These are phyloP conservation scores for Pigoraptor vietnamica DNA, from an alignment of 78 protist species.

Conservation along the genomic window DNA sequence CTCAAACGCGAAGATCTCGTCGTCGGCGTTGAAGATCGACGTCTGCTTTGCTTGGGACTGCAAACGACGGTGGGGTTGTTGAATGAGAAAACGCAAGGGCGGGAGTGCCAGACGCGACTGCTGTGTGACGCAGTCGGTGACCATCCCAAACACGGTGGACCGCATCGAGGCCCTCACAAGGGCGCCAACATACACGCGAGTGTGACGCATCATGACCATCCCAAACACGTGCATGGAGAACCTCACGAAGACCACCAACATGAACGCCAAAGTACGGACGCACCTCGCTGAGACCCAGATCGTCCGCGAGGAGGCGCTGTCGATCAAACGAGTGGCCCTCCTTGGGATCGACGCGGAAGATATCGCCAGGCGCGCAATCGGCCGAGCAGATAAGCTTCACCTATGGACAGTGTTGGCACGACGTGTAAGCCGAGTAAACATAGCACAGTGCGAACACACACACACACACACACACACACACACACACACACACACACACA, in stretches of 20 bases:
- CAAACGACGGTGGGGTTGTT: too few species aligned
- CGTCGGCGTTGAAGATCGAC: conserved; percentile 64
- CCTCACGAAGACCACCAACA: not conserved
- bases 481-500: not conserved
- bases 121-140: too few species aligned
- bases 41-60: not conserved
- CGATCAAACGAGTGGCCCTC: not conserved
- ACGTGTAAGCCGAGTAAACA: too few species aligned
- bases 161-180: too few species aligned
- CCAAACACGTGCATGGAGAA: not conserved
- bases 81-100: not conserved
- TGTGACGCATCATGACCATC: not conserved
- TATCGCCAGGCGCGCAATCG: not conserved
- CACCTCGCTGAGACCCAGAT: not conserved
- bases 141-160: too few species aligned
- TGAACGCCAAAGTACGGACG: not conserved
- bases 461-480: not conserved
- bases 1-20: conserved; percentile 68
- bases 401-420: not conserved
- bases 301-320: not conserved
- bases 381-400: not conserved
- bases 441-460: not conserved
- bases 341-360: not conserved
- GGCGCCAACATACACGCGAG: not conserved
- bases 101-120: not conserved